These are phyloP conservation scores for Eucalyptus pauciflora DNA, from an alignment of 345 rosid genomes.

Conservation along the genomic window DNA sequence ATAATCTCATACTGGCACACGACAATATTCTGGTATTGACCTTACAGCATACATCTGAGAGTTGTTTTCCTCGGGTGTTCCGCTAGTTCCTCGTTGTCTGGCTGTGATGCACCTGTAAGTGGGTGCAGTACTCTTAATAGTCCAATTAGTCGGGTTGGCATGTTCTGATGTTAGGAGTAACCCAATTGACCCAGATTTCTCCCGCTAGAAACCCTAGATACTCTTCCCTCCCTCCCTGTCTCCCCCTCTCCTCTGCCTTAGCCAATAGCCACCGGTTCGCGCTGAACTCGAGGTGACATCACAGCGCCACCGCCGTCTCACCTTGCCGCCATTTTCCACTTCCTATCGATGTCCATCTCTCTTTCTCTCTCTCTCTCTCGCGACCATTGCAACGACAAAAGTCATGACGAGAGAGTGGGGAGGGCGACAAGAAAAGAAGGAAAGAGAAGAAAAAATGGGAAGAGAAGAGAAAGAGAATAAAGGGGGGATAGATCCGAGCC, in stretches of 20 bases:
- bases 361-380: not conserved
- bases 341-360: not conserved
- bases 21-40: not conserved
- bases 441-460: not conserved
- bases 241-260: not conserved
- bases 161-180: not conserved
- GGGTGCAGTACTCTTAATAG: not conserved
- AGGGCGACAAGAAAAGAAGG: not conserved
- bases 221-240: not conserved
- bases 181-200: not conserved
- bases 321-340: not conserved
- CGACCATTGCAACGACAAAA: not conserved
- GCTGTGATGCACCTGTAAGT: not conserved
- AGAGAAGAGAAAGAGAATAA: not conserved
- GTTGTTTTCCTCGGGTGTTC: not conserved
- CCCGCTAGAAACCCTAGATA: not conserved
- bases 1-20: not conserved
- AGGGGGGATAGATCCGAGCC: not conserved
- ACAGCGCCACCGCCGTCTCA: not conserved
- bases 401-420: not conserved
- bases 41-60: not conserved
- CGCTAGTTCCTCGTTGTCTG: not conserved
- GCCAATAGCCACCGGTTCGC: not conserved
- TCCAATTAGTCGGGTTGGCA: not conserved
- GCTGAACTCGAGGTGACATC: not conserved